Conservation (phyloP, 1,284 basidiomycete species). For the Trametes pubescens region DNA sequence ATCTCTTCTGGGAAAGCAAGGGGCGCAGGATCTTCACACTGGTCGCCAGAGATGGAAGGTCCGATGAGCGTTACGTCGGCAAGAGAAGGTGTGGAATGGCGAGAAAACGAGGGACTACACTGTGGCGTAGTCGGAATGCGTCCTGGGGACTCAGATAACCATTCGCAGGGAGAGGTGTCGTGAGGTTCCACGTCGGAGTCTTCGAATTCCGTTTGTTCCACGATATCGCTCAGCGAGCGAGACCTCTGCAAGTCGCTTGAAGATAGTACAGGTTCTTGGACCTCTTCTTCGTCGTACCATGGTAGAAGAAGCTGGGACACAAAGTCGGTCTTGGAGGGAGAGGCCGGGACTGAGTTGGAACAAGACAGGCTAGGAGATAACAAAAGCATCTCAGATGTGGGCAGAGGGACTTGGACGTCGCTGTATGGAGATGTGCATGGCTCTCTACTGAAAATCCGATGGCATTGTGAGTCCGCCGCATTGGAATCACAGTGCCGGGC, state of each 20-base stretch:
- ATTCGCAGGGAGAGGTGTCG: background rate
- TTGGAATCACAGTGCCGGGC: too few species aligned
- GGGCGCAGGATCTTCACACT: background rate
- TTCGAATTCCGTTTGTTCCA: background rate
- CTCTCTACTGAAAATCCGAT: too few species aligned
- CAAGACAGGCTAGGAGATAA: background rate
- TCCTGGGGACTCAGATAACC: background rate
- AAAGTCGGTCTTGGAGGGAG: background rate
- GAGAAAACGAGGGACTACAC: background rate
- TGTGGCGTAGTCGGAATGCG: background rate
- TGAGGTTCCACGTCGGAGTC: background rate
- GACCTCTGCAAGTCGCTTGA: background rate
- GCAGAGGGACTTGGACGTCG: background rate
- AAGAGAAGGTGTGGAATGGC: background rate
- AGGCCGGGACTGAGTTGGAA: background rate
- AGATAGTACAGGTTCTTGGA: background rate
- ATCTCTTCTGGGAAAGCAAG: background rate
- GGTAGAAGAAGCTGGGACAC: background rate
- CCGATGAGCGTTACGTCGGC: background rate
- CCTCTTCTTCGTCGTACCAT: background rate
- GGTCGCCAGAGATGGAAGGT: background rate
- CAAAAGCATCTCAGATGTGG: background rate
- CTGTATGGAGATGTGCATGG: background rate
- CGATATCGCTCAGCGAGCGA: conserved; percentile 12
- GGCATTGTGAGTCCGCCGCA: too few species aligned